Evolutionary conservation across 345 rosid genomes (phyloP).

Genomic region (Eucalyptus cloeziana): DNA sequence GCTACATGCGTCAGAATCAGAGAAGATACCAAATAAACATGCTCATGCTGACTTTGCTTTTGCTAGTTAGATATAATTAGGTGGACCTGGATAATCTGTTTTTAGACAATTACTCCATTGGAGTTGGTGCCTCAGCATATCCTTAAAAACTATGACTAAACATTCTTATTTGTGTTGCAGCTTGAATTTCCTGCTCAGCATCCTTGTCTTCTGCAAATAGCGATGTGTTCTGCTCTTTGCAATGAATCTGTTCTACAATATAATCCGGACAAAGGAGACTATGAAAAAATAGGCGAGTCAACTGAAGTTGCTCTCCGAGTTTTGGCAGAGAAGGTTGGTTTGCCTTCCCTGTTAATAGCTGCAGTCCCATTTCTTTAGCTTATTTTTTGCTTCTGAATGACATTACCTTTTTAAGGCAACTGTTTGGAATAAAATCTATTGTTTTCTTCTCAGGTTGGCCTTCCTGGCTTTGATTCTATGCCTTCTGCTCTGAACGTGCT

Average conservation of each 20-base stretch:
- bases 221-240: conserved; percentile 96
- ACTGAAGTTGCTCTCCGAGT: conserved; percentile 99
- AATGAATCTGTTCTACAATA: conserved; percentile 91
- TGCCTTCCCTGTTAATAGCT: background rate
- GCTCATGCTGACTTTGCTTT: background rate
- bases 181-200: conserved; percentile 85
- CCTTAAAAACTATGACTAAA: background rate
- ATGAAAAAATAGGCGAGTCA: conserved; percentile 97
- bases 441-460: conserved; percentile 70
- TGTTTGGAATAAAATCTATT: background rate
- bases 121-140: background rate
- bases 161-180: conserved; percentile 31
- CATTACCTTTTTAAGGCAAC: background rate
- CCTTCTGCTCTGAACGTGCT: conserved; percentile 82
- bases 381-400: background rate
- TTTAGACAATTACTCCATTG: background rate
- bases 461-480: conserved; percentile 99
- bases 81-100: background rate
- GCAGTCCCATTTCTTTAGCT: background rate
- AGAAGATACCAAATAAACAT: background rate
- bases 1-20: background rate
- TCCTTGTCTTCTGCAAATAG: conserved; percentile 89
- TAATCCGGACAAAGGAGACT: conserved; percentile 83
- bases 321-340: conserved; percentile 84
- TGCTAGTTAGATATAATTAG: background rate